Conservation (phyloP, 306 rosid genomes). For the Vachellia collinsii region DNA sequence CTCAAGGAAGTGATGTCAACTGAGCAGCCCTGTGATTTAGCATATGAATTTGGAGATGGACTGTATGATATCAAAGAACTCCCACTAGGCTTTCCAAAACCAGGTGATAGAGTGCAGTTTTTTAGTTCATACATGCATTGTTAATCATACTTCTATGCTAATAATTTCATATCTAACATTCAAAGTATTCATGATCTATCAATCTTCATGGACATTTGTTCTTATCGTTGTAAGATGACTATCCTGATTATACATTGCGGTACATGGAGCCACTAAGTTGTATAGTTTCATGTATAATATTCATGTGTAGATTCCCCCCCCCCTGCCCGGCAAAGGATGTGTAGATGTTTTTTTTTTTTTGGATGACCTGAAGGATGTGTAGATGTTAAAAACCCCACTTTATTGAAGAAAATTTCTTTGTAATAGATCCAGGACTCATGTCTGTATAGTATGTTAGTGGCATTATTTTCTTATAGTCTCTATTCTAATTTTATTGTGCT, state of each 20-base stretch:
- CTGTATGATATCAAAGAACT: constrained; percentile 59
- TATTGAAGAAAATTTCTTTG: constrained; percentile 1
- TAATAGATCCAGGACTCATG: neutral
- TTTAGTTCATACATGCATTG: neutral
- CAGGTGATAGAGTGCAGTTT: constrained; percentile 47
- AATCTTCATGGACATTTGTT: constrained; percentile 18
- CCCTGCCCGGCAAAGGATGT: too few species aligned
- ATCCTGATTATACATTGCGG: constrained; percentile 1
- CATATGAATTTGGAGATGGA: constrained; percentile 88
- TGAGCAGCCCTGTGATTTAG: constrained; percentile 87
- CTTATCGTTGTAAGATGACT: constrained; percentile 4
- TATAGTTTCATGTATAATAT: constrained; percentile 6
- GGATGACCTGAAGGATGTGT: too few species aligned
- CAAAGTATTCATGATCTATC: constrained; percentile 15
- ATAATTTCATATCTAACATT: constrained; percentile 11
- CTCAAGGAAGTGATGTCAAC: constrained; percentile 86
- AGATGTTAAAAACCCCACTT: neutral
- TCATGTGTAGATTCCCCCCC: neutral
- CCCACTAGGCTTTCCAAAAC: constrained; percentile 77
- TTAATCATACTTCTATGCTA: constrained; percentile 5
- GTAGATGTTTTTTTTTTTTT: too few species aligned
- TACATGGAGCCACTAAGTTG: constrained; percentile 9
- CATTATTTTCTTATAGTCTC: neutral
- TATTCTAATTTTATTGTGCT: constrained; percentile 2
- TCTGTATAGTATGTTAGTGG: neutral